Conservation (phyloP, 441 rosid genomes). For the Geranium incanum region DNA sequence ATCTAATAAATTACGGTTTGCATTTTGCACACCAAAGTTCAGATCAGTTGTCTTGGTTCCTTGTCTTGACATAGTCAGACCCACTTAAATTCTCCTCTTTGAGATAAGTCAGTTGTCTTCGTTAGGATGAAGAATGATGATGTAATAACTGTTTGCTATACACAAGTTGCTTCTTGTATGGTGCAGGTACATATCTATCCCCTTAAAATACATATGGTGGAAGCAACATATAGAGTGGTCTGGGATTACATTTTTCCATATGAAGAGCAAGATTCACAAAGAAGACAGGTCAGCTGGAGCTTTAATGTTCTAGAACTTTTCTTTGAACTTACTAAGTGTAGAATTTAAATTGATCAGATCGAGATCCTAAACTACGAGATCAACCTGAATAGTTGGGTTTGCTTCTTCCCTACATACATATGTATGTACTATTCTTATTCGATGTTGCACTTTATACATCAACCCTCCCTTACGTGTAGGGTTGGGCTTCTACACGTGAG, state of each 20-base stretch:
- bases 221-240: constrained; percentile 3
- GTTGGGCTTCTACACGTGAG: too few species aligned
- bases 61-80: background rate
- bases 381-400: too few species aligned
- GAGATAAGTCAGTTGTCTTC: background rate
- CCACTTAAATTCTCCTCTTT: background rate
- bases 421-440: too few species aligned
- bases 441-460: too few species aligned
- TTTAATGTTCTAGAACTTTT: background rate
- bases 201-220: constrained; percentile 11
- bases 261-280: constrained; percentile 14
- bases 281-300: constrained; percentile 10
- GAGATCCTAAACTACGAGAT: too few species aligned
- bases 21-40: background rate
- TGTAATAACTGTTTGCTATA: background rate
- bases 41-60: background rate
- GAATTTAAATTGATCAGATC: too few species aligned
- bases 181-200: constrained; percentile 9
- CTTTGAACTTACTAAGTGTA: background rate
- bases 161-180: constrained; percentile 3
- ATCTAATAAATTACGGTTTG: background rate
- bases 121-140: background rate
- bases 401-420: too few species aligned
- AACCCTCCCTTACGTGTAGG: too few species aligned
- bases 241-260: constrained; percentile 13